Evolutionary conservation across 129 eudicot species (phyloP).

Genomic region (Centrapalus pauciflorus): DNA sequence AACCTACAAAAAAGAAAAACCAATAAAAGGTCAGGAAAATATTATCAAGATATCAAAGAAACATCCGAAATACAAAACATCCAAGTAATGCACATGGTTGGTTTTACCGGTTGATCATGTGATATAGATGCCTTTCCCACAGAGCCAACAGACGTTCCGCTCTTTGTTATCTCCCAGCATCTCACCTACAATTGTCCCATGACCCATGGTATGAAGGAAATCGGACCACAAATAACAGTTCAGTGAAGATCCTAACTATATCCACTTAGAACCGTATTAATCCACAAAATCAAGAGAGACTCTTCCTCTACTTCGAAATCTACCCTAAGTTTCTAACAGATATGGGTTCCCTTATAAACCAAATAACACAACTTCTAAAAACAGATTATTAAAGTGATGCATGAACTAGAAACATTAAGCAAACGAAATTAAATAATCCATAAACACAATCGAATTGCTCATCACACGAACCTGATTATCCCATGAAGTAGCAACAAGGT

Average conservation of each 20-base stretch:
- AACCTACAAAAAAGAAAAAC: conserved; percentile 44
- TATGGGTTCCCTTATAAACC: not conserved
- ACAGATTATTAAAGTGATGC: not conserved
- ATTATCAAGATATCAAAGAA: not conserved
- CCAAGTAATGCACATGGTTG: not conserved
- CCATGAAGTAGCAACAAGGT: conserved; percentile 87
- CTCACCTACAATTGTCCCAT: conserved; percentile 50
- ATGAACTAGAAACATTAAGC: not conserved
- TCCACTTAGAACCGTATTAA: not conserved
- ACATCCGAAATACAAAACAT: not conserved
- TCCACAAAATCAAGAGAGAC: not conserved
- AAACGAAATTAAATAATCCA: not conserved
- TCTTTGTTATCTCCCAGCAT: conserved; percentile 85
- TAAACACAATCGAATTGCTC: not conserved
- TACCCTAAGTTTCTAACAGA: not conserved
- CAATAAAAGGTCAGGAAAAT: not conserved
- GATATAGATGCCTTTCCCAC: conserved; percentile 68
- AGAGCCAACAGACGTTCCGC: conserved; percentile 50
- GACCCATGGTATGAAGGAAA: not conserved
- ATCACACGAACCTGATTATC: conserved; percentile 73
- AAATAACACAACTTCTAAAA: not conserved
- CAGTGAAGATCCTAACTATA: not conserved
- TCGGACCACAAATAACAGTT: not conserved
- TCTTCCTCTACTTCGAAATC: not conserved
- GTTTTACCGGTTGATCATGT: conserved; percentile 86